Conservation (phyloP, 768 basidiomycete species). For the Calocybe cyanea region DNA sequence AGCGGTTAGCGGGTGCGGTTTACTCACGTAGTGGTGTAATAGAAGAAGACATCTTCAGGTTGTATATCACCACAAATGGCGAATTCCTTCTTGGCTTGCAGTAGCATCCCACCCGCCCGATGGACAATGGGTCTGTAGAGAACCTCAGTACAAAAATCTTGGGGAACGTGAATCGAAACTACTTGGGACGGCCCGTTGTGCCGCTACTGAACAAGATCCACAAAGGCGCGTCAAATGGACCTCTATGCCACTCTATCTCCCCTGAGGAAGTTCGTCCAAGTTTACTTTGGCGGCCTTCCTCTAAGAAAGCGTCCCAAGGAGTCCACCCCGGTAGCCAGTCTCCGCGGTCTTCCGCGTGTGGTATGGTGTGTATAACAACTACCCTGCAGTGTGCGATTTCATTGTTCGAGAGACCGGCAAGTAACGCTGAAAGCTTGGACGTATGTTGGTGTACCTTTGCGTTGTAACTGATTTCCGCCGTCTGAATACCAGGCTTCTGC, state of each 20-base stretch:
- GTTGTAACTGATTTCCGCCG: constrained; percentile 55
- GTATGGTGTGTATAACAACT: constrained; percentile 51
- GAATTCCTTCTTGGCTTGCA: constrained; percentile 71
- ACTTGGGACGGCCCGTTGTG: constrained; percentile 75
- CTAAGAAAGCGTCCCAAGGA: constrained; percentile 51
- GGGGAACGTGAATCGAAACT: constrained; percentile 18
- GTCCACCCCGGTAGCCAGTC: constrained; percentile 48
- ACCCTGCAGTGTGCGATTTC: constrained; percentile 40
- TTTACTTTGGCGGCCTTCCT: constrained; percentile 38
- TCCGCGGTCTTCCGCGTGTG: constrained; percentile 26
- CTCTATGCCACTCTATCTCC: constrained; percentile 61
- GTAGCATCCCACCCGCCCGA: constrained; percentile 72
- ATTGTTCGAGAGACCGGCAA: constrained; percentile 44
- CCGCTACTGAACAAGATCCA: constrained; percentile 87
- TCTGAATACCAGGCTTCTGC: constrained; percentile 12
- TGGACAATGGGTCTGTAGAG: constrained; percentile 72
- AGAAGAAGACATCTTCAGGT: constrained; percentile 72
- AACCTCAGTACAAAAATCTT: constrained; percentile 8
- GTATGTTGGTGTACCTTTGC: constrained; percentile 65
- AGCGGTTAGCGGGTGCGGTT: not conserved
- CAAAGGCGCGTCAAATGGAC: constrained; percentile 71
- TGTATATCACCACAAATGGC: constrained; percentile 62
- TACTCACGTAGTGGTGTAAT: constrained; percentile 75
- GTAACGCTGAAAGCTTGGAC: constrained; percentile 56
- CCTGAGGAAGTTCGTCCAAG: constrained; percentile 49